Evolutionary conservation across 805 yeast genomes (phyloP).

Genomic region (Candida koratica): DNA sequence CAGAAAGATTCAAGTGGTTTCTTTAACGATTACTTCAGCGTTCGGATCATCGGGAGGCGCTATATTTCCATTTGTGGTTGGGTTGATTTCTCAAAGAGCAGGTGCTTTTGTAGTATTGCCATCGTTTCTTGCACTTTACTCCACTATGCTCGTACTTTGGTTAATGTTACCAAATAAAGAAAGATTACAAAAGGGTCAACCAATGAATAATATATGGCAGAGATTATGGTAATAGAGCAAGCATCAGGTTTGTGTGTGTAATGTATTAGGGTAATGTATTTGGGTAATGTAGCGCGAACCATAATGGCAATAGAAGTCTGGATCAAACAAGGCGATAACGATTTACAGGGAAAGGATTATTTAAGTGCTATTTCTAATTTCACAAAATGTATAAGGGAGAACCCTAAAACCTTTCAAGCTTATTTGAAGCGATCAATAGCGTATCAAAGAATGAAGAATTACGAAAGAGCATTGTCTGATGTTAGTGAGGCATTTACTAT

Average conservation of each 20-base stretch:
- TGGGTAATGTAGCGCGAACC: background rate
- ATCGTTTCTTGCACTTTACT: slow-evolving; percentile 36
- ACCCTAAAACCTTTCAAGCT: slow-evolving; percentile 46
- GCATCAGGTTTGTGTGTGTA: background rate
- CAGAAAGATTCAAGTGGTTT: slow-evolving; percentile 47
- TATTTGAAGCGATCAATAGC: slow-evolving; percentile 47
- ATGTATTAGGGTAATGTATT: too few relatives aligned
- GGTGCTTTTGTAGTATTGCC: slow-evolving; percentile 53
- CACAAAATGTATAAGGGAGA: slow-evolving; percentile 37
- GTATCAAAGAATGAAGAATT: slow-evolving; percentile 44
- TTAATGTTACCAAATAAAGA: slow-evolving; percentile 17
- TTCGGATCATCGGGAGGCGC: slow-evolving; percentile 61
- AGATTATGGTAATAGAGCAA: slow-evolving; percentile 18
- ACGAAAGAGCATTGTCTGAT: slow-evolving; percentile 46
- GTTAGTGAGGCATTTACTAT: slow-evolving; percentile 42
- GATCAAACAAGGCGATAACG: slow-evolving; percentile 35
- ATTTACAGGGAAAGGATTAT: slow-evolving; percentile 31
- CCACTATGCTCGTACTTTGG: slow-evolving; percentile 26
- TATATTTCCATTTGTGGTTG: slow-evolving; percentile 50
- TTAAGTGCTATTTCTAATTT: slow-evolving; percentile 42
- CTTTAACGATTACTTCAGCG: slow-evolving; percentile 50
- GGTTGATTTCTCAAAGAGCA: slow-evolving; percentile 42
- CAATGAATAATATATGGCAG: slow-evolving; percentile 13
- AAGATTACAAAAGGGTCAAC: slow-evolving; percentile 11
- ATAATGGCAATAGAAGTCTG: slow-evolving; percentile 36